A percentile compares a stretch with the other conserved stretches of the same genome.
These are phyloP conservation scores for Dichomitus squalens DNA, from an alignment of 1,284 basidiomycete genomes.

Conservation along the genomic window DNA sequence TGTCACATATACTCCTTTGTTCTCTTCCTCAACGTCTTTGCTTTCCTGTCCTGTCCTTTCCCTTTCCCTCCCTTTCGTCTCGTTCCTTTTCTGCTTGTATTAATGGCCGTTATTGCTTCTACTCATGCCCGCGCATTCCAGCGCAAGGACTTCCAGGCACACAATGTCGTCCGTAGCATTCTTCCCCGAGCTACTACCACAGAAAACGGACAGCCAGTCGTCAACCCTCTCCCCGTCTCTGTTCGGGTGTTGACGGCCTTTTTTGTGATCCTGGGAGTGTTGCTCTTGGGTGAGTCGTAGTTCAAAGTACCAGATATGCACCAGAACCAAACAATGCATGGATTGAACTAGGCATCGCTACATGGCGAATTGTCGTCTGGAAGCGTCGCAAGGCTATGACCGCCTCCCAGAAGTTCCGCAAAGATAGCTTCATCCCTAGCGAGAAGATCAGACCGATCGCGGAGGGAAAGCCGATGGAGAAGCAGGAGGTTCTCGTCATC, in stretches of 20 bases:
- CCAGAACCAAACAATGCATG: neutral
- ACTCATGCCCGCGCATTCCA: conserved; percentile 21
- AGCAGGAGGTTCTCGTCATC: conserved; percentile 23
- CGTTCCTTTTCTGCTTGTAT: conserved; percentile 18
- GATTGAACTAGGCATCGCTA: conserved; percentile 30
- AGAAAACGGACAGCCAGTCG: conserved; percentile 19
- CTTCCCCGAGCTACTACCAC: conserved; percentile 12
- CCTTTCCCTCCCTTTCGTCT: conserved; percentile 21
- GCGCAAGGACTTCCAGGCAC: conserved; percentile 12
- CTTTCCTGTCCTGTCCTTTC: conserved; percentile 17
- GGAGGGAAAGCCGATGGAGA: conserved; percentile 24
- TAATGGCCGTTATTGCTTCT: conserved; percentile 30
- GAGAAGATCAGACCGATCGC: conserved; percentile 25
- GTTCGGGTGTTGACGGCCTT: conserved; percentile 35
- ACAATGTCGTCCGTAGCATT: conserved; percentile 14
- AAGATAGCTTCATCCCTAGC: conserved; percentile 20
- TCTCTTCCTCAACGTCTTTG: conserved; percentile 10
- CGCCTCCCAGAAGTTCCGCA: conserved; percentile 24
- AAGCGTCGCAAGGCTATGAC: conserved; percentile 23
- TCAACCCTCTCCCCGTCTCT: conserved; percentile 29
- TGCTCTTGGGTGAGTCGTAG: conserved; percentile 34
- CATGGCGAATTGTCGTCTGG: conserved; percentile 35
- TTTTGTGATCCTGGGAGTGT: conserved; percentile 34
- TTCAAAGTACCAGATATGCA: neutral
- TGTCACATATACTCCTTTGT: conserved; percentile 15